Evolutionary conservation across 2,329 filamentous ascomycete species (phyloP).

Genomic region (Nannizziopsis arthrosporioides): DNA sequence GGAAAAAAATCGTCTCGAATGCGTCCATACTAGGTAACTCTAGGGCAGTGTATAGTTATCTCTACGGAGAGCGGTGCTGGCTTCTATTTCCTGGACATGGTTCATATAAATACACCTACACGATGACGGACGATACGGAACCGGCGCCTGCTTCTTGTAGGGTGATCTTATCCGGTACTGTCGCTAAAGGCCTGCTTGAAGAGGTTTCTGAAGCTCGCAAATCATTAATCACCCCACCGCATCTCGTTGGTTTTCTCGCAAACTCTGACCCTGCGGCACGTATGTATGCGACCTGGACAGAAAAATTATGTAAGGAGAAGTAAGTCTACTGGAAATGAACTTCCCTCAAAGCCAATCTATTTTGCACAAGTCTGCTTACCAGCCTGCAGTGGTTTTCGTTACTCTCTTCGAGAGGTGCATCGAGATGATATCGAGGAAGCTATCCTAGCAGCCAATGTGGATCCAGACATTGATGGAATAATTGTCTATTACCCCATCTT

Average conservation of each 20-base stretch:
- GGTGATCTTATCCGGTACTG: constrained; percentile 76
- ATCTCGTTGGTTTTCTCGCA: constrained; percentile 81
- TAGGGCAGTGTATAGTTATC: too few relatives aligned
- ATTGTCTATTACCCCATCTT: constrained; percentile 99
- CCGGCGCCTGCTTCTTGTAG: constrained; percentile 54
- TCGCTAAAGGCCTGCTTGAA: constrained; percentile 66
- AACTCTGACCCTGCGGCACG: constrained; percentile 82
- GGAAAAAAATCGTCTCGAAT: too few relatives aligned
- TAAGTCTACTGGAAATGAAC: constrained; percentile 40
- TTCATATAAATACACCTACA: not conserved
- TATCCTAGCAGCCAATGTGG: constrained; percentile 72
- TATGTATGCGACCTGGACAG: constrained; percentile 94
- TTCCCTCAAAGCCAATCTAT: not conserved
- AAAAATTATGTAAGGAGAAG: constrained; percentile 94
- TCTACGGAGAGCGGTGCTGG: not conserved
- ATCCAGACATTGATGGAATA: constrained; percentile 68
- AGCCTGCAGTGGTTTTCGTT: constrained; percentile 66
- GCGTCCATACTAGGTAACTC: too few relatives aligned
- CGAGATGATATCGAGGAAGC: constrained; percentile 85
- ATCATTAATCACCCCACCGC: constrained; percentile 60
- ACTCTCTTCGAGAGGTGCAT: constrained; percentile 69
- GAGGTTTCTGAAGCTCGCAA: constrained; percentile 68
- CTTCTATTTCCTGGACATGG: not conserved
- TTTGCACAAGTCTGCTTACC: not conserved
- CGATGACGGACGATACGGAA: constrained; percentile 25